phyloP scores from a whole-genome alignment of 768 basidiomycete genomes.

The Daedaleopsis sinensis region DNA sequence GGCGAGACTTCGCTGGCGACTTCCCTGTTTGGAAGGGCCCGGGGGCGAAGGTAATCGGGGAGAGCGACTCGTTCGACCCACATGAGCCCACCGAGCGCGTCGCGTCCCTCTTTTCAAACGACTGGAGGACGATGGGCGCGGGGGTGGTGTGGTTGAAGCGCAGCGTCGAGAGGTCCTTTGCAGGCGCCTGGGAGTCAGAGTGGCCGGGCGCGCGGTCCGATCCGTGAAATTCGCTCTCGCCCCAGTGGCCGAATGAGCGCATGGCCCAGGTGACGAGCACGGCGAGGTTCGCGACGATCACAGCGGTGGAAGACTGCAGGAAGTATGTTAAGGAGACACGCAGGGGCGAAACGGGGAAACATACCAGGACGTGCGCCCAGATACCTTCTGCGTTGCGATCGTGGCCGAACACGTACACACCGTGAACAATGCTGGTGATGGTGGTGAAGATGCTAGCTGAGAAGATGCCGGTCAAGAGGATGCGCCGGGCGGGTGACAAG shows the following conservation, averaged over 20 bases:
- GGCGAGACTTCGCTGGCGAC: not conserved
- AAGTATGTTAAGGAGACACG: not conserved
- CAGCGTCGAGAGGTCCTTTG: slow-evolving; percentile 13
- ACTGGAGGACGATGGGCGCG: slow-evolving; percentile 13
- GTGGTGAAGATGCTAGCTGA: slow-evolving; percentile 22
- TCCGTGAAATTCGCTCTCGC: slow-evolving; percentile 12
- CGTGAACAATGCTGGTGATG: slow-evolving; percentile 20
- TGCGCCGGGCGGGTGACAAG: slow-evolving; percentile 1
- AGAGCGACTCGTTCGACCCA: not conserved
- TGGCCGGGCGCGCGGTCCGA: not conserved
- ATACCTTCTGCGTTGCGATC: slow-evolving; percentile 18
- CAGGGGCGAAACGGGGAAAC: not conserved
- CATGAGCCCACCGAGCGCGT: not conserved
- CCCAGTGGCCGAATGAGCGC: slow-evolving; percentile 14
- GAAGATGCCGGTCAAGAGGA: slow-evolving; percentile 20
- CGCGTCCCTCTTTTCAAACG: not conserved
- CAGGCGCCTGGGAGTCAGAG: not conserved
- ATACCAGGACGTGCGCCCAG: slow-evolving; percentile 19
- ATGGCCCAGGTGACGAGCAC: slow-evolving; percentile 21
- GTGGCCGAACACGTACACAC: slow-evolving; percentile 17
- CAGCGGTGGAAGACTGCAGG: slow-evolving; percentile 12
- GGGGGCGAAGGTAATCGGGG: slow-evolving; percentile 1
- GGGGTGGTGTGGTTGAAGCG: slow-evolving; percentile 9
- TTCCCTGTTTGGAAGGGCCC: not conserved
- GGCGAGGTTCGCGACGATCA: slow-evolving; percentile 23